Percentiles rank a stretch among this genome's conserved stretches.
These are phyloP conservation scores for Phytophthora chlamydospora DNA, from an alignment of 352 stramenopile genomes.

Conservation along the genomic window DNA sequence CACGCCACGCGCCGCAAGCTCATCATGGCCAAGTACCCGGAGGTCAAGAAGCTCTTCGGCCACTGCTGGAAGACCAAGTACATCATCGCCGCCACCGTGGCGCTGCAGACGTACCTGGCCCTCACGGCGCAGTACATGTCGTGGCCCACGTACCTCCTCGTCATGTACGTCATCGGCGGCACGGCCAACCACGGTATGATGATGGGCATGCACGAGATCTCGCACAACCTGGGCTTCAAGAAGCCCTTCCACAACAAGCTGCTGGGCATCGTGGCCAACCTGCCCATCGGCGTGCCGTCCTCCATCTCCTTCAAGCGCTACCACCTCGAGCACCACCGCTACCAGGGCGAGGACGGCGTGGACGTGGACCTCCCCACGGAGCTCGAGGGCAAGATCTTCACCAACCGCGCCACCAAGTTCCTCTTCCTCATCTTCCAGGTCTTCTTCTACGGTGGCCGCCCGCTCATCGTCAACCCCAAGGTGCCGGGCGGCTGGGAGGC, in stretches of 20 bases:
- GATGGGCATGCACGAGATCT: conserved; percentile 96
- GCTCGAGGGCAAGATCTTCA: conserved; percentile 92
- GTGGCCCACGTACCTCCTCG: conserved; percentile 62
- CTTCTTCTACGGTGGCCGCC: conserved; percentile 94
- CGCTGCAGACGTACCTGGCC: conserved; percentile 84
- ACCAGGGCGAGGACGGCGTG: conserved; percentile 93
- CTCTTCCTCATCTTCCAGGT: conserved; percentile 94
- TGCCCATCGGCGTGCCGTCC: conserved; percentile 92
- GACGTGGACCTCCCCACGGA: conserved; percentile 95
- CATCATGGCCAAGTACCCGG: conserved; percentile 88
- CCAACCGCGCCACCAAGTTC: conserved; percentile 87
- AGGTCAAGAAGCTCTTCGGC: conserved; percentile 92
- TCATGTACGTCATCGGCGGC: conserved; percentile 91
- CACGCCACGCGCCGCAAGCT: conserved; percentile 86
- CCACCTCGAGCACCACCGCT: conserved; percentile 97
- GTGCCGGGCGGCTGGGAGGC: conserved; percentile 81
- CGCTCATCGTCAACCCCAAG: conserved; percentile 94
- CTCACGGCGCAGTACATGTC: conserved; percentile 67
- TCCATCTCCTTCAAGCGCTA: conserved; percentile 96
- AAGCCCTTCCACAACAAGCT: conserved; percentile 90
- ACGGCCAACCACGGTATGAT: conserved; percentile 95
- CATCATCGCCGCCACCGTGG: conserved; percentile 73
- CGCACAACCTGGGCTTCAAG: conserved; percentile 97
- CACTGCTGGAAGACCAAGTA: conserved; percentile 89
- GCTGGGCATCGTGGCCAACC: conserved; percentile 93